Percentiles rank a stretch among this genome's conserved stretches.
These are phyloP conservation scores for Pestalotiopsis sp. DNA, from an alignment of 2,329 filamentous ascomycete genomes.

Conservation along the genomic window DNA sequence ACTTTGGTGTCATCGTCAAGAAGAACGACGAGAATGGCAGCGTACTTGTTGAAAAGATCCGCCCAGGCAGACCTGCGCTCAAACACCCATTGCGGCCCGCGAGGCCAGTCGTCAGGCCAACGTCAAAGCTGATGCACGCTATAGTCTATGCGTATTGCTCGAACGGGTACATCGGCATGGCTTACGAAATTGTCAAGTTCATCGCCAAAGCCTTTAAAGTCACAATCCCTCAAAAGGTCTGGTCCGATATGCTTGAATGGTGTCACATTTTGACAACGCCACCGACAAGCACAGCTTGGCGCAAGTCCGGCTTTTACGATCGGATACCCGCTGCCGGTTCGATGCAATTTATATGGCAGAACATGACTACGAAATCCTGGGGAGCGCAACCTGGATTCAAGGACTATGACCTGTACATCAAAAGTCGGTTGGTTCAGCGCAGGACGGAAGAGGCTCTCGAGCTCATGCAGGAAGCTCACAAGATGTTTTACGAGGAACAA, in stretches of 20 bases:
- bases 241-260: constrained; percentile 71
- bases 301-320: constrained; percentile 29
- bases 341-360: constrained; percentile 58
- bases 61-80: constrained; percentile 1
- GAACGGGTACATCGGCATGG: constrained; percentile 64
- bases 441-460: constrained; percentile 21
- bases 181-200: constrained; percentile 62
- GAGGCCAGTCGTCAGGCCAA: constrained; percentile 49
- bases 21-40: constrained; percentile 12
- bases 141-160: constrained; percentile 72
- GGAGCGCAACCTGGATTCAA: constrained; percentile 58
- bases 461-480: constrained; percentile 30
- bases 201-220: constrained; percentile 64
- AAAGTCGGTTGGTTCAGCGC: constrained; percentile 35
- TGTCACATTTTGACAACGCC: constrained; percentile 59
- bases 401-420: constrained; percentile 55
- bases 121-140: constrained; percentile 59
- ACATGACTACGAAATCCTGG: constrained; percentile 63
- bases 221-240: constrained; percentile 58
- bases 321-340: constrained; percentile 42
- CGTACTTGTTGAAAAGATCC: background rate
- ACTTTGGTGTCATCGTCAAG: constrained; percentile 30
- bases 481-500: constrained; percentile 28
- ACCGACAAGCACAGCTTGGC: constrained; percentile 40
- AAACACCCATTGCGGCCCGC: constrained; percentile 1